A percentile compares a stretch with the other conserved stretches of the same genome.
phyloP scores from a whole-genome alignment of 2,329 filamentous ascomycete genomes.

The Passalora sequoiae region DNA sequence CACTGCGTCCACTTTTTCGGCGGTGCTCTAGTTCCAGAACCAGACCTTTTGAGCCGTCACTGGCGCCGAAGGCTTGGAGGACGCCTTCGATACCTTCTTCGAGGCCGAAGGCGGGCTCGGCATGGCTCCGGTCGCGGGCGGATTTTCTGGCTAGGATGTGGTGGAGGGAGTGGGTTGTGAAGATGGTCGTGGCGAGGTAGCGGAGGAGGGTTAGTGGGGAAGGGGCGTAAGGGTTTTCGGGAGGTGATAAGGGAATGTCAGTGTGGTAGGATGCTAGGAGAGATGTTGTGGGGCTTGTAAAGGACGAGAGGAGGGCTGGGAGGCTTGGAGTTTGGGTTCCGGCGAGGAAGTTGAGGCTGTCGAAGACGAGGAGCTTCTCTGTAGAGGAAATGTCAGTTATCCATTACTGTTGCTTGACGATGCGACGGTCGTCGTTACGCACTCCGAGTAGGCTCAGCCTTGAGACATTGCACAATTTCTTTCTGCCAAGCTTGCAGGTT shows the following conservation, averaged over 20 bases:
- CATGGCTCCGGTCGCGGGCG: constrained; percentile 69
- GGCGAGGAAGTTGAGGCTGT: constrained; percentile 68
- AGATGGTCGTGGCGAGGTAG: constrained; percentile 83
- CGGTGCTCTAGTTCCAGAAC: constrained; percentile 84
- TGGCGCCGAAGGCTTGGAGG: constrained; percentile 59
- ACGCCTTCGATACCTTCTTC: constrained; percentile 73
- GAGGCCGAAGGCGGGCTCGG: constrained; percentile 73
- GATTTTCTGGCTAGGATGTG: constrained; percentile 69
- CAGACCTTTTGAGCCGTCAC: constrained; percentile 53
- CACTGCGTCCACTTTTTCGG: constrained; percentile 71
- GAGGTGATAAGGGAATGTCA: constrained; percentile 59
- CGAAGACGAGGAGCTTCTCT: constrained; percentile 74
- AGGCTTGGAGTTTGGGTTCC: constrained; percentile 54
- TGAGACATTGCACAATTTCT: constrained; percentile 24
- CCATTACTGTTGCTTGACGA: neutral
- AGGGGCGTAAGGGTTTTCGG: constrained; percentile 54
- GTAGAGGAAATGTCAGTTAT: neutral
- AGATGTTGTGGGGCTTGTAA: constrained; percentile 62
- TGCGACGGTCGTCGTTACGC: neutral
- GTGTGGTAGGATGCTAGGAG: constrained; percentile 76
- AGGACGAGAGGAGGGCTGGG: constrained; percentile 63
- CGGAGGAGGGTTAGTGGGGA: constrained; percentile 65
- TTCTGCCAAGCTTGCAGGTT: constrained; percentile 29
- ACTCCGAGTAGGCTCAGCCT: constrained; percentile 22
- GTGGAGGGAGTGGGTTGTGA: constrained; percentile 66